Base-by-base conservation (phyloP, 768 basidiomycete genomes). In the Tricholoma matsutake region DNA sequence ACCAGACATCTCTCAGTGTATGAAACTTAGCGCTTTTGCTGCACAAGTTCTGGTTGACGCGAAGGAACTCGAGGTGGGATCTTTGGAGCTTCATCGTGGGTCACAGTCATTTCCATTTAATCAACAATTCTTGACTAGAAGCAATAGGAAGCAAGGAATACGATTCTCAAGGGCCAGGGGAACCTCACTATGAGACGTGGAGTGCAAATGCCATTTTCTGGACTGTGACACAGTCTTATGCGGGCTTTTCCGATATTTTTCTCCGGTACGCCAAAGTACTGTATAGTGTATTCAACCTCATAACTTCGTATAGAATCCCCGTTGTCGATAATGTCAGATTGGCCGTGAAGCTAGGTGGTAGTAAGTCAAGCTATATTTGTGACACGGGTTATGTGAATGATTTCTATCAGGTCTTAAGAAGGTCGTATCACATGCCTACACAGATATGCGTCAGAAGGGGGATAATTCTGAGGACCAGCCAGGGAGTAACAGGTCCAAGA, bases 11-110 rank as follows among this genome's bases (percentile, higher is more conserved):
- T 43, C 49, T 10, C n/a, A 84, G 75, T 83, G 77, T 61, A 63
- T 86, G 43, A 77, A 78, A 58, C 75, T 88, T 8, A 84, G 83
- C 51, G 79, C 78, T 2, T 80, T 83, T 45, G 84, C 82, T 4
- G 86, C 83, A 0, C 83, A 83, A 60, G 71, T 76, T 0, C 67
- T 87, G 8, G 72, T 72, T 0, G 80, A 85, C 43, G 78, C 78
- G 2, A 75, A 78, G 35, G 64, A 78, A 55, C 65, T 83, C 61
- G 73, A 81, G 9, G 63, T 82, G 62, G 69, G 76, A 8, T 71
- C 69, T 9, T 69, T 88, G 45, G 77, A 83, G 39, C 73, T 78
- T 3, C 83, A 86, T 71, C 77, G 86, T 81, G 67, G 60, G 78
- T 67, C 47, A n/a, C 10, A 51, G n/a, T 3, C 2, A 37, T 13